A percentile compares a stretch with the other conserved stretches of the same genome.
These are phyloP conservation scores for Zasmidium angulare DNA, from an alignment of 2,329 filamentous ascomycete genomes.

Conservation along the genomic window DNA sequence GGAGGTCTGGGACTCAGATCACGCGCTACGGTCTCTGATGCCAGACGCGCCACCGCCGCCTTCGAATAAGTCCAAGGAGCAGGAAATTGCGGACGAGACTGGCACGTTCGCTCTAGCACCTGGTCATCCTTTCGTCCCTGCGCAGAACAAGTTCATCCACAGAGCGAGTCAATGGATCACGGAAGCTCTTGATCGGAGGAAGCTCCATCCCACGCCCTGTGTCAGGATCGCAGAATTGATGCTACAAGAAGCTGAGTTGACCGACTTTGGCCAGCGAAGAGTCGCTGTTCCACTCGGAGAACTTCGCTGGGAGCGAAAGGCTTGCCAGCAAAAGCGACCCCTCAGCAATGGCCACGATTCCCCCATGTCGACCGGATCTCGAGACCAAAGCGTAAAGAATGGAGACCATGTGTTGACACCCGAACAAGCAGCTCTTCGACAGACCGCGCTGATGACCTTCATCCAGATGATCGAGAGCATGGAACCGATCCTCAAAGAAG, in stretches of 20 bases:
- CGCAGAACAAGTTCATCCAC: slow-evolving; percentile 76
- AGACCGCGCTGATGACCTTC: slow-evolving; percentile 77
- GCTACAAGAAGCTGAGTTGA: slow-evolving; percentile 76
- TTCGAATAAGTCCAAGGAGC: slow-evolving; percentile 60
- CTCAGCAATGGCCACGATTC: slow-evolving; percentile 23
- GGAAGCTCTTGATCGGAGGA: slow-evolving; percentile 70
- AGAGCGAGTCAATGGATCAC: slow-evolving; percentile 83
- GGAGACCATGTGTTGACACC: slow-evolving; percentile 19
- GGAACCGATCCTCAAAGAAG: slow-evolving; percentile 78
- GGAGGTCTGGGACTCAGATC: slow-evolving; percentile 89
- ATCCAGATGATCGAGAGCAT: slow-evolving; percentile 82
- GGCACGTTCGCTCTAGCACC: slow-evolving; percentile 81
- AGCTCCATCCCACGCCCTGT: slow-evolving; percentile 74
- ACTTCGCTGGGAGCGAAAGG: slow-evolving; percentile 82
- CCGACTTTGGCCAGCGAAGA: slow-evolving; percentile 69
- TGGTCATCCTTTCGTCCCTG: slow-evolving; percentile 77
- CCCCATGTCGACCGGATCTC: slow-evolving; percentile 21
- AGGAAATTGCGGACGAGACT: slow-evolving; percentile 64
- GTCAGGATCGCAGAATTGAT: slow-evolving; percentile 73
- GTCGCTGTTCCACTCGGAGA: slow-evolving; percentile 85
- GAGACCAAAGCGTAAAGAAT: slow-evolving; percentile 10
- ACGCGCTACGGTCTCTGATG: slow-evolving; percentile 77
- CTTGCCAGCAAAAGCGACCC: slow-evolving; percentile 32
- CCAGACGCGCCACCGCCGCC: slow-evolving; percentile 68
- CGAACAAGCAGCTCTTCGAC: slow-evolving; percentile 69